Percentiles rank a stretch among this genome's conserved stretches.
phyloP scores from a whole-genome alignment of 306 rosid species.

The Canavalia gladiata region DNA sequence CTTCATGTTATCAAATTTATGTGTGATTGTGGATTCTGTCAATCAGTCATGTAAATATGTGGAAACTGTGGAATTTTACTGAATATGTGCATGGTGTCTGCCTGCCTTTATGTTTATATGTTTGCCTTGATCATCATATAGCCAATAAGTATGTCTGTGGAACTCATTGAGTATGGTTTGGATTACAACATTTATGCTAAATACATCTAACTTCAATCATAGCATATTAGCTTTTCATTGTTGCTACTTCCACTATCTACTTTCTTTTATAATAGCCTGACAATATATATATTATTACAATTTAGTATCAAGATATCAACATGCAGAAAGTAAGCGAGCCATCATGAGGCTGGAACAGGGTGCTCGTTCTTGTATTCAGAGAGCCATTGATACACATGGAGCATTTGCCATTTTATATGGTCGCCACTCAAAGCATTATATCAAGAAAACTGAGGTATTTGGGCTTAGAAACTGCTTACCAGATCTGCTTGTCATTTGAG shows the following conservation, averaged over 20 bases:
- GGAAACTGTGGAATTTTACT: neutral
- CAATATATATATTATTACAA: conserved; percentile 41
- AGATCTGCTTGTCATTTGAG: conserved; percentile 24
- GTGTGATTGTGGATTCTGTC: neutral
- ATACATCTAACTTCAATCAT: conserved; percentile 5
- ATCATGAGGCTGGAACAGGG: conserved; percentile 90
- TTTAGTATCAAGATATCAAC: conserved; percentile 77
- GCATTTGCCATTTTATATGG: conserved; percentile 89
- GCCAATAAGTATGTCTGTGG: conserved; percentile 22
- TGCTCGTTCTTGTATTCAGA: conserved; percentile 72
- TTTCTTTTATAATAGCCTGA: conserved; percentile 35
- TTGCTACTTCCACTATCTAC: neutral
- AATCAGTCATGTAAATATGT: conserved; percentile 9
- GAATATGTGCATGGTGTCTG: conserved; percentile 12
- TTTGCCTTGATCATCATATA: conserved; percentile 31
- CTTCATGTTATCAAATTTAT: conserved; percentile 1
- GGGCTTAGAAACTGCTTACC: conserved; percentile 15
- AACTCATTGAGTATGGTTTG: conserved; percentile 8
- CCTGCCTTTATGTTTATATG: conserved; percentile 21
- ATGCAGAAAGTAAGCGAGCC: conserved; percentile 72
- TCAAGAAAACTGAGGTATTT: conserved; percentile 89
- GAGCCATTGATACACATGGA: conserved; percentile 85
- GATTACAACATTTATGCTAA: neutral
- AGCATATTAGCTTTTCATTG: conserved; percentile 10
- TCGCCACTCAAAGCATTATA: conserved; percentile 79